Evolutionary conservation across 176 grass and related monocot genomes (phyloP), one percentile per base, ranked within the genome.

Genomic region (Areca catechu): DNA sequence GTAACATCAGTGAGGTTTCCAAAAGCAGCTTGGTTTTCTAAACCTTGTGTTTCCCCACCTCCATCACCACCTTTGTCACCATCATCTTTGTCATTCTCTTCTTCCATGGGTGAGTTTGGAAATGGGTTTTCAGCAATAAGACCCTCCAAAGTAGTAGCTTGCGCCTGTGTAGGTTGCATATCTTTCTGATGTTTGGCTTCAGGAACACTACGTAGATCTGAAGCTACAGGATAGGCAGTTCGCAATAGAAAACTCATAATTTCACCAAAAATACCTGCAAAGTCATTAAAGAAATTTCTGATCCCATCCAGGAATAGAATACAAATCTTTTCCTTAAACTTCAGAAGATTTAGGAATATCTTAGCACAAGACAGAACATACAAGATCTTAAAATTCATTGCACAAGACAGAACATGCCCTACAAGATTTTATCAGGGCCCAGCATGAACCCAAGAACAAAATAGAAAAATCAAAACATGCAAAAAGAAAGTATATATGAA

Each of bases 211-310:
- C 71, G 68, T 19, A 60, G 50, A 58, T 79, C 82, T 0, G 75
- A 53, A 16, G 18, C 47, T 22, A 54, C 66, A 47, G 79, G 76
- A 63, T 82, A 79, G 14, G 67, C 34, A 19, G 71, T 65, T 47
- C 87, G 79, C 58, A 85, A 76, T 58, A 90, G 82, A 80, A 90
- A 86, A 76, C 82, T 90, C 87, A 90, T 90, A 0, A 68, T 49
- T 16, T 22, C 52, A 19, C 14, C 58, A 47, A 51, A 15, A 66
- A 16, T n/a, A 58, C 70, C 77, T 74, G 70, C 65, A 57, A 68
- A 53, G 51, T 43, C 34, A 43, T 43, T 43, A 43, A 43, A 9
- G 34, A 37, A 43, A 43, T 12, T 43, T 43, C 34, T 14, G 34
- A 43, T 43, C 34, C 9, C 34, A 14, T 12, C 34, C 34, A 43